These are phyloP conservation scores for Paramecium octaurelia DNA, from an alignment of 73 alveolate species.

Conservation along the genomic window DNA sequence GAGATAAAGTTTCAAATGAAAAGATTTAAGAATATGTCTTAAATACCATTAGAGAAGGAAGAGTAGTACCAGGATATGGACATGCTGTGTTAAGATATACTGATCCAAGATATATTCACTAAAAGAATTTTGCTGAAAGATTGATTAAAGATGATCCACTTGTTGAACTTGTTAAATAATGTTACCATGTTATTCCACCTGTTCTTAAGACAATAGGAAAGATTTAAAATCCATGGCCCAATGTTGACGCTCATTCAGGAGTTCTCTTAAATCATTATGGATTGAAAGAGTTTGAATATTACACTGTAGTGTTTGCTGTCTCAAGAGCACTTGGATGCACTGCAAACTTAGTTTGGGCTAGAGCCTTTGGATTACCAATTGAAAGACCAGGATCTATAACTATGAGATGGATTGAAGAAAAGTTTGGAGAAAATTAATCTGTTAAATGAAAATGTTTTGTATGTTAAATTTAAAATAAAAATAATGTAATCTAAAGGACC, in stretches of 20 bases:
- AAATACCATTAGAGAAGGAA: conserved; percentile 69
- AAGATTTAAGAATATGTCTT: conserved; percentile 69
- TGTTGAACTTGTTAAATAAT: conserved; percentile 72
- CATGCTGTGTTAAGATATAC: conserved; percentile 96
- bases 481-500: conserved; percentile 38
- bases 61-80: conserved; percentile 93
- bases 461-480: neutral
- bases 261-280: conserved; percentile 84
- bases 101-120: conserved; percentile 86
- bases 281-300: conserved; percentile 68
- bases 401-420: conserved; percentile 32
- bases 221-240: conserved; percentile 91
- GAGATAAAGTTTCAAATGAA: conserved; percentile 74
- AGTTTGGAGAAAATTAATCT: conserved; percentile 31
- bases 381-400: conserved; percentile 80
- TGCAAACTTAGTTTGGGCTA: conserved; percentile 87
- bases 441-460: neutral
- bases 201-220: conserved; percentile 73
- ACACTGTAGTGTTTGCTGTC: conserved; percentile 92
- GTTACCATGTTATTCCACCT: conserved; percentile 80
- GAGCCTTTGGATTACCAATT: conserved; percentile 87
- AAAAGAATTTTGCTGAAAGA: conserved; percentile 74
- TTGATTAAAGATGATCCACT: conserved; percentile 74
- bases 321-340: conserved; percentile 90
- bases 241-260: conserved; percentile 93